A percentile compares a stretch with the other conserved stretches of the same genome.
These are phyloP conservation scores for Coemansia sp. DNA, from an alignment of 192 early-diverging fungal genomes.

Conservation along the genomic window DNA sequence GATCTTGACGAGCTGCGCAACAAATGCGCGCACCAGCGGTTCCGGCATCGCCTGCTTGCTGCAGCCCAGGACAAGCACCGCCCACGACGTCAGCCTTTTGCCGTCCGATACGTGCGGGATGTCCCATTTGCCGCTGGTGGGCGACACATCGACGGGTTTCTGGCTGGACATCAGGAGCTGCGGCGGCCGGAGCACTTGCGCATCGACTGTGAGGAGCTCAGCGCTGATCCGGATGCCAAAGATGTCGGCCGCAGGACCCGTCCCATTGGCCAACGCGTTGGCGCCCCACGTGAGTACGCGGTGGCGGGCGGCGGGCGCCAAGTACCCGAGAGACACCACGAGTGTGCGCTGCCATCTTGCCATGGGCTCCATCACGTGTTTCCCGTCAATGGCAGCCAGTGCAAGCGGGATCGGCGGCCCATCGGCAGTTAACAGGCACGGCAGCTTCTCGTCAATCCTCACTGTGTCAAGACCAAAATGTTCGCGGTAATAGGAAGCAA, in stretches of 20 bases:
- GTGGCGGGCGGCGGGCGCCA: constrained; percentile 1
- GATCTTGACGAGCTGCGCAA: constrained; percentile 19
- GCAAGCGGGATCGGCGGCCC: constrained; percentile 13
- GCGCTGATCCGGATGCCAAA: constrained; percentile 20
- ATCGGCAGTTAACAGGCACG: constrained; percentile 12
- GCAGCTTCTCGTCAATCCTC: background rate
- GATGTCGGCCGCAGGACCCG: background rate
- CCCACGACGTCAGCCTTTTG: constrained; percentile 22
- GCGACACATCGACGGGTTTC: background rate
- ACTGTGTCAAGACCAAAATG: background rate
- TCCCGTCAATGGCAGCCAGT: constrained; percentile 4
- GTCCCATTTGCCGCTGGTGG: constrained; percentile 10
- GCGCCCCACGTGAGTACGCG: constrained; percentile 5
- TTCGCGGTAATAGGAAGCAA: constrained; percentile 12
- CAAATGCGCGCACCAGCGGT: constrained; percentile 11
- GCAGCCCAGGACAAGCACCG: constrained; percentile 22
- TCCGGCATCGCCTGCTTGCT: constrained; percentile 2
- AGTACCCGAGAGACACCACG: background rate
- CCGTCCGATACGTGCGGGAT: background rate
- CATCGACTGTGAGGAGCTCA: constrained; percentile 8
- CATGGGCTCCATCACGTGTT: constrained; percentile 3
- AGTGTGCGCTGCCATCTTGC: constrained; percentile 12
- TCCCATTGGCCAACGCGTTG: background rate
- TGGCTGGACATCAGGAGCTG: background rate
- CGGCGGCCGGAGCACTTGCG: constrained; percentile 14